A percentile compares a stretch with the other conserved stretches of the same genome.
Conservation (phyloP, 1,284 basidiomycete genomes). For the Sanghuangporus sanghuang region DNA sequence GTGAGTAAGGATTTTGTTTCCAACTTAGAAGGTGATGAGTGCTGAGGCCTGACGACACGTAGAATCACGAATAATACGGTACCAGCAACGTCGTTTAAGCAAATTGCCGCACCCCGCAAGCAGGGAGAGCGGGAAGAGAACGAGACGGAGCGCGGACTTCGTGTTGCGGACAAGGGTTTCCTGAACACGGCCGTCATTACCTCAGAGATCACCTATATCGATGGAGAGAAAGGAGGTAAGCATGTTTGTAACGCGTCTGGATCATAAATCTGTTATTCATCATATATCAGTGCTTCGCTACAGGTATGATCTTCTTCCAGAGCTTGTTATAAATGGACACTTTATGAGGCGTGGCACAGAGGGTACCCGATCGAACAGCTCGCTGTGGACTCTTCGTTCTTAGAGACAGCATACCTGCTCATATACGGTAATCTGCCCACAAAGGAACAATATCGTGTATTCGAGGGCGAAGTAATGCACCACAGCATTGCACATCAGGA, state of each 20-base stretch:
- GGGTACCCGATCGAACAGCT: slow-evolving; percentile 93
- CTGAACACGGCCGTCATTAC: slow-evolving; percentile 83
- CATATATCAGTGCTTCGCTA: slow-evolving; percentile 56
- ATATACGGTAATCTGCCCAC: slow-evolving; percentile 82
- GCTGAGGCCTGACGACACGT: not conserved
- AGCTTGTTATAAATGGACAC: not conserved
- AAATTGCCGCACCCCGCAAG: slow-evolving; percentile 52
- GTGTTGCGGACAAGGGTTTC: slow-evolving; percentile 76
- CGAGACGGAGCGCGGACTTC: slow-evolving; percentile 74
- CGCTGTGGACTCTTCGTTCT: slow-evolving; percentile 69
- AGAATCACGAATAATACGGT: slow-evolving; percentile 77
- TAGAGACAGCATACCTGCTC: slow-evolving; percentile 82
- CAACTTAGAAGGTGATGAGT: not conserved
- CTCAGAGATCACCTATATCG: slow-evolving; percentile 82
- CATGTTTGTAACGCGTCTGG: slow-evolving; percentile 9
- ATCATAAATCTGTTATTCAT: not conserved
- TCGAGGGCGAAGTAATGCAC: slow-evolving; percentile 71
- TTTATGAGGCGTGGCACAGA: slow-evolving; percentile 32
- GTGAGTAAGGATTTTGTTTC: slow-evolving; percentile 39
- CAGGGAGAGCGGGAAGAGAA: slow-evolving; percentile 72
- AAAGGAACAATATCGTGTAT: slow-evolving; percentile 52
- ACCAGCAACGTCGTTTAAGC: slow-evolving; percentile 77
- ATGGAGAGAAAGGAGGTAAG: slow-evolving; percentile 75
- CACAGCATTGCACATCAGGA: slow-evolving; percentile 77
- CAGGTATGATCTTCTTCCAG: slow-evolving; percentile 37